Evolutionary conservation across 1,284 basidiomycete genomes (phyloP).

Genomic region (Cryptococcus maquisensis): DNA sequence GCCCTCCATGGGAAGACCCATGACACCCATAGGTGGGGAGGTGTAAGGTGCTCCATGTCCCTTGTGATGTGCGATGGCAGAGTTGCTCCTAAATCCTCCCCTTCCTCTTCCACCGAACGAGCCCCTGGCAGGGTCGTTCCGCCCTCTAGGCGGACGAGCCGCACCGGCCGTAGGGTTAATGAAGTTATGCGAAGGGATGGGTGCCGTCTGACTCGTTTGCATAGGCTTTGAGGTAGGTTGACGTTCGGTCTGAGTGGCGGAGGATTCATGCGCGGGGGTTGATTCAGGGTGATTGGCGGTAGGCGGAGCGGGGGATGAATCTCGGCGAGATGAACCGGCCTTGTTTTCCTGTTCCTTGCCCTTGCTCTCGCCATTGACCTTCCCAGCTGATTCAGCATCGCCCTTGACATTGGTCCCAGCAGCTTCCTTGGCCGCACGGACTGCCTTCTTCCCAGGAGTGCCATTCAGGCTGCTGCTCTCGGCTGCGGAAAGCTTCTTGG

Average conservation of each 20-base stretch:
- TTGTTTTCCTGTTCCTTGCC: background rate
- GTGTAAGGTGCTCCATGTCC: conserved; percentile 10
- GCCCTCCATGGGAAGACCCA: conserved; percentile 14
- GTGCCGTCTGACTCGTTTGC: conserved; percentile 12
- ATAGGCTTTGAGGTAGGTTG: background rate
- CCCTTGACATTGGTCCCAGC: no score
- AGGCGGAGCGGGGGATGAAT: background rate
- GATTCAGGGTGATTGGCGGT: background rate
- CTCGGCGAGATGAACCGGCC: background rate
- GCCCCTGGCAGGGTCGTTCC: conserved; percentile 18
- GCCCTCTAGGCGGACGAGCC: conserved; percentile 21
- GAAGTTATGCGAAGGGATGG: conserved; percentile 26
- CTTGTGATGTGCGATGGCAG: conserved; percentile 10
- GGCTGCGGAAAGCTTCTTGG: conserved; percentile 9
- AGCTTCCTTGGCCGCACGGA: no score
- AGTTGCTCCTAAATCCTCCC: conserved; percentile 21
- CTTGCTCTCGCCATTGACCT: background rate
- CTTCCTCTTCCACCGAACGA: conserved; percentile 31
- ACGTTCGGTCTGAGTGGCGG: background rate
- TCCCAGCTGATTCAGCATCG: background rate
- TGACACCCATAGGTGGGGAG: conserved; percentile 10
- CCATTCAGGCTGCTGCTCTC: background rate
- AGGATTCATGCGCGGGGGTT: background rate
- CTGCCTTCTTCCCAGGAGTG: no score
- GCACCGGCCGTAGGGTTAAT: conserved; percentile 6